These are phyloP conservation scores for Fusarium camptoceras DNA, from an alignment of 2,329 filamentous ascomycete genomes.

Conservation along the genomic window DNA sequence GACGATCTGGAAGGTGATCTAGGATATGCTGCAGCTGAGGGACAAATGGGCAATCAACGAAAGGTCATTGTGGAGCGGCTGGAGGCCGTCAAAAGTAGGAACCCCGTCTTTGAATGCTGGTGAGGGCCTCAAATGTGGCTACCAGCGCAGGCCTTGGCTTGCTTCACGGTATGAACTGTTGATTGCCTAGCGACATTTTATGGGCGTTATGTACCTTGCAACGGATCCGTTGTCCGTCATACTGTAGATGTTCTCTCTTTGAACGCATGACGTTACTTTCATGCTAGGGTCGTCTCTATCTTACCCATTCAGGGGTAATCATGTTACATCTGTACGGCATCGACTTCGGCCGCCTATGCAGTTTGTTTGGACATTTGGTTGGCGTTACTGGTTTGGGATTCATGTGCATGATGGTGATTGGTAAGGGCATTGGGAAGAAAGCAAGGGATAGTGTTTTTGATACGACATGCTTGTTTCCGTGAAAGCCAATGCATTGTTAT, in stretches of 20 bases:
- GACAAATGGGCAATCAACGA: slow-evolving; percentile 88
- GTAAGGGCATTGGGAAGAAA: background rate
- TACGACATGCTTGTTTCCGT: background rate
- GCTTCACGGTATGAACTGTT: slow-evolving; percentile 1
- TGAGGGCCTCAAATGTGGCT: slow-evolving; percentile 56
- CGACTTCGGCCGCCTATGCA: slow-evolving; percentile 6
- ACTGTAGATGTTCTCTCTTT: slow-evolving; percentile 8
- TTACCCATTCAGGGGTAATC: slow-evolving; percentile 22
- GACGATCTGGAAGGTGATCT: slow-evolving; percentile 92
- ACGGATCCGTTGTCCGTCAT: slow-evolving; percentile 4
- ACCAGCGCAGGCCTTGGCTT: background rate
- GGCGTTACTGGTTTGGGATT: slow-evolving; percentile 29
- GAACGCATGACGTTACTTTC: slow-evolving; percentile 10
- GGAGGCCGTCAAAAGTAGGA: slow-evolving; percentile 94
- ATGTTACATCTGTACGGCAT: slow-evolving; percentile 9
- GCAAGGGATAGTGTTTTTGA: background rate
- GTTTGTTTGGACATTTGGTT: slow-evolving; percentile 14
- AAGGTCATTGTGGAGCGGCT: slow-evolving; percentile 97
- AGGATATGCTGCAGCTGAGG: slow-evolving; percentile 92
- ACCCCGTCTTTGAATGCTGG: slow-evolving; percentile 98
- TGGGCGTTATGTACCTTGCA: background rate
- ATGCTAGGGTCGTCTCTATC: slow-evolving; percentile 15
- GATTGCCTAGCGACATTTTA: background rate
- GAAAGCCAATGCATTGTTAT: slow-evolving; percentile 1
- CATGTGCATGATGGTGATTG: slow-evolving; percentile 34